These are phyloP conservation scores for Arthrobotrys conoides DNA, from an alignment of 2,329 filamentous ascomycete genomes.

Conservation along the genomic window DNA sequence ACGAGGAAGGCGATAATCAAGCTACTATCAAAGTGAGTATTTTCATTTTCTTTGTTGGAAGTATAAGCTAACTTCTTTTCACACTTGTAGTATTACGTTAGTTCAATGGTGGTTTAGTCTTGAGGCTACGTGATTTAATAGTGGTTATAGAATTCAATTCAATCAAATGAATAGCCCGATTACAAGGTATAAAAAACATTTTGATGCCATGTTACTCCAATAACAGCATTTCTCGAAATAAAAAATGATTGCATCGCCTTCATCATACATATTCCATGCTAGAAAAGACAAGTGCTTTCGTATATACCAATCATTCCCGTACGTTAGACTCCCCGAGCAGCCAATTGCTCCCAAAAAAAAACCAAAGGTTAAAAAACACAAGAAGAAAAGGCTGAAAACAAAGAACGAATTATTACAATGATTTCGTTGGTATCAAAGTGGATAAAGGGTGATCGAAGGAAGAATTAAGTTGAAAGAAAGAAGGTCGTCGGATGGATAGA, in stretches of 20 bases:
- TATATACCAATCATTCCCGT: slow-evolving; percentile 28
- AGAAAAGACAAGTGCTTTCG: slow-evolving; percentile 12
- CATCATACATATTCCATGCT: slow-evolving; percentile 12
- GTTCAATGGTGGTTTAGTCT: slow-evolving; percentile 33
- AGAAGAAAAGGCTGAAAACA: background rate
- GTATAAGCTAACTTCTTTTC: background rate
- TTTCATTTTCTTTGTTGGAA: background rate
- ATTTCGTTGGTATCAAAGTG: background rate
- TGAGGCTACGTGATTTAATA: background rate
- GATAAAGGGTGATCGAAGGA: background rate
- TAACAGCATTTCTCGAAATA: background rate
- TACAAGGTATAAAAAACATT: slow-evolving; percentile 18
- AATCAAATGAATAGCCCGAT: slow-evolving; percentile 7
- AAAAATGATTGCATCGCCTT: slow-evolving; percentile 7
- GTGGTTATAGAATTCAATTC: slow-evolving; percentile 3
- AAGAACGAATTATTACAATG: slow-evolving; percentile 13
- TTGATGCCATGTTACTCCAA: slow-evolving; percentile 29
- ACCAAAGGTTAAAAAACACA: background rate
- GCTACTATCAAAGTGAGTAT: slow-evolving; percentile 71
- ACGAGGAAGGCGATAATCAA: slow-evolving; percentile 76
- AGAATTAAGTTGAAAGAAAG: slow-evolving; percentile 3
- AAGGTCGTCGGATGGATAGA: background rate
- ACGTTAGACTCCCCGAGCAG: slow-evolving; percentile 5
- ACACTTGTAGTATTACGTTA: slow-evolving; percentile 50
- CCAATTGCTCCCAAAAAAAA: slow-evolving; percentile 2